Conservation (phyloP, 139 green algal species). For the Tetraselmis striata region DNA sequence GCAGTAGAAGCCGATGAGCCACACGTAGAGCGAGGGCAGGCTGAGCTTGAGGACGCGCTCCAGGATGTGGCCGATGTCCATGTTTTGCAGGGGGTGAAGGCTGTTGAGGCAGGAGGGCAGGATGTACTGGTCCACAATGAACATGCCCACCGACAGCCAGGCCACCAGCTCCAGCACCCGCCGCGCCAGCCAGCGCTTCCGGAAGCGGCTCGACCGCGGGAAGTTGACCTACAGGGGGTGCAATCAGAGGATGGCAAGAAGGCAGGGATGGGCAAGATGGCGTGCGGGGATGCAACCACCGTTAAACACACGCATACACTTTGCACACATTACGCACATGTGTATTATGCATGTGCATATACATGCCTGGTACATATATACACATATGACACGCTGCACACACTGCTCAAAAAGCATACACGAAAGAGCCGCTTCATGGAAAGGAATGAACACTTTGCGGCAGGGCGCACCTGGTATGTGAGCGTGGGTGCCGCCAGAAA, state of each 20-base stretch:
- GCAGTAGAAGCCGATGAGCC: slow-evolving; percentile 80
- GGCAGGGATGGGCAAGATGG: too few relatives aligned
- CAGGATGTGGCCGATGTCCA: slow-evolving; percentile 57
- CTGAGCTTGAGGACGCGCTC: slow-evolving; percentile 89
- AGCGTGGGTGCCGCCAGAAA: slow-evolving; percentile 76
- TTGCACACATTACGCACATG: too few relatives aligned
- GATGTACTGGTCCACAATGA: slow-evolving; percentile 76
- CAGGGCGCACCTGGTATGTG: slow-evolving; percentile 55
- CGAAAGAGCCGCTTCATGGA: background rate
- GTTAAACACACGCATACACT: too few relatives aligned
- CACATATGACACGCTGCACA: slow-evolving; percentile 4
- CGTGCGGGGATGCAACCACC: too few relatives aligned
- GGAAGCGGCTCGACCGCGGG: slow-evolving; percentile 26
- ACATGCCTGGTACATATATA: background rate
- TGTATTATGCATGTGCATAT: background rate
- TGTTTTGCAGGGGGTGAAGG: slow-evolving; percentile 46
- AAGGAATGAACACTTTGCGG: background rate
- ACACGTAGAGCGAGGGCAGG: slow-evolving; percentile 85
- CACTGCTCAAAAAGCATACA: background rate
- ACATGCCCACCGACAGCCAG: slow-evolving; percentile 45
- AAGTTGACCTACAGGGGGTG: slow-evolving; percentile 59
- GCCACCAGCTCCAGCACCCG: slow-evolving; percentile 39
- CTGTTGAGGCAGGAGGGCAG: slow-evolving; percentile 69
- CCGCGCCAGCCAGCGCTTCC: slow-evolving; percentile 46
- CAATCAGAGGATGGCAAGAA: too few relatives aligned